Conservation (phyloP, 176 grass and related monocot genomes). For the Thalia dealbata region DNA sequence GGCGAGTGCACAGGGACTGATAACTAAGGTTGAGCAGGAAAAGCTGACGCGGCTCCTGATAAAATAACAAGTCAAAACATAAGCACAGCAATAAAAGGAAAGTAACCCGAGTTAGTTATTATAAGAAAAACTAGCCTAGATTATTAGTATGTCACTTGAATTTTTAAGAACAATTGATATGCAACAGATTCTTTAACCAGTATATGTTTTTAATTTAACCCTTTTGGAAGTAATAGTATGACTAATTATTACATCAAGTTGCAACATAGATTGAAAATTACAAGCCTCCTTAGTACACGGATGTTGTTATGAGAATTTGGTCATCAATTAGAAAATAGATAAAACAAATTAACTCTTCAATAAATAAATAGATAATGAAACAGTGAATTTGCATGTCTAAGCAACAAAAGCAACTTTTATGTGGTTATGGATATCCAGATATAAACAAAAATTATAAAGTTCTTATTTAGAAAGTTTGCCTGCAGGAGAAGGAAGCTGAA, state of each 20-base stretch:
- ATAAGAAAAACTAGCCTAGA: background rate
- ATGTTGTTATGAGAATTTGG: background rate
- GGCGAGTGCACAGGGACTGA: background rate
- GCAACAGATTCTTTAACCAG: too few relatives aligned
- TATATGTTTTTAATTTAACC: too few relatives aligned
- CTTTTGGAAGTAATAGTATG: background rate
- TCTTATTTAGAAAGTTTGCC: constrained; percentile 27
- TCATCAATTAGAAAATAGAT: background rate
- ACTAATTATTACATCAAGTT: background rate
- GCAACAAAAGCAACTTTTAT: background rate
- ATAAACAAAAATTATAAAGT: too few relatives aligned
- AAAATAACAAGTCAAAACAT: background rate
- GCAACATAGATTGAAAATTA: background rate
- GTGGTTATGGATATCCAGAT: too few relatives aligned
- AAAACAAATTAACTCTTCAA: too few relatives aligned
- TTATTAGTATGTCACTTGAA: background rate
- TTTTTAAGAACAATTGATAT: background rate
- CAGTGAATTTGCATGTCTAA: background rate
- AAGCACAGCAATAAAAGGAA: background rate
- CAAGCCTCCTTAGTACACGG: background rate
- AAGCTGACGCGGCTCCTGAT: background rate
- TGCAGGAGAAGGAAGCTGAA: constrained; percentile 50
- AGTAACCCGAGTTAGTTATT: background rate
- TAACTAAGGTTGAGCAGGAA: background rate
- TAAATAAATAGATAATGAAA: background rate